A percentile compares a stretch with the other conserved stretches of the same genome.
phyloP scores from a whole-genome alignment of 306 rosid genomes.

The Hippophae tibetana region DNA sequence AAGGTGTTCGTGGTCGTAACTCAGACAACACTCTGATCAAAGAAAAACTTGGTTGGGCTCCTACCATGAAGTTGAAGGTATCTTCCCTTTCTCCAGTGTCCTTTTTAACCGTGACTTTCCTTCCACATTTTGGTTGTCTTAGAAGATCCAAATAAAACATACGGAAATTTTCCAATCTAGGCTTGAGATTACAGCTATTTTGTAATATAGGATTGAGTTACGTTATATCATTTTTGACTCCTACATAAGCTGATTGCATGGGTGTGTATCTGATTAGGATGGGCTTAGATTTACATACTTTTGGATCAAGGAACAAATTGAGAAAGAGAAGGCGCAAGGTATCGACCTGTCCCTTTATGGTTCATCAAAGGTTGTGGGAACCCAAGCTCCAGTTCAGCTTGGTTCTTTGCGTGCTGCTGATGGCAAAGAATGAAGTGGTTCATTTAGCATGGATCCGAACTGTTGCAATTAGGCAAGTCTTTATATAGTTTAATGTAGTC shows the following conservation, averaged over 20 bases:
- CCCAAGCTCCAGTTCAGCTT: conserved; percentile 95
- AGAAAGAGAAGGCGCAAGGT: conserved; percentile 81
- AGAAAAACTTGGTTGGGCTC: conserved; percentile 99
- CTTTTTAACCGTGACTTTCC: neutral
- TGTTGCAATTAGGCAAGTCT: conserved; percentile 7
- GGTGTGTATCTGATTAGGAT: conserved; percentile 34
- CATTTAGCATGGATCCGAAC: conserved; percentile 1
- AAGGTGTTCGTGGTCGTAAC: conserved; percentile 98
- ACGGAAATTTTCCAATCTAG: too few species aligned
- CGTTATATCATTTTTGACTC: too few species aligned
- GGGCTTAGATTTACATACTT: conserved; percentile 91
- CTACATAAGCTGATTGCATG: too few species aligned
- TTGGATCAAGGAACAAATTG: conserved; percentile 95
- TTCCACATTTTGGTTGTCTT: neutral
- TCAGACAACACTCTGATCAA: conserved; percentile 92
- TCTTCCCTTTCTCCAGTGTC: conserved; percentile 5
- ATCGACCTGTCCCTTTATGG: conserved; percentile 61
- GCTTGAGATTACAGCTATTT: too few species aligned
- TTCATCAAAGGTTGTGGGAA: conserved; percentile 88
- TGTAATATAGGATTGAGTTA: too few species aligned
- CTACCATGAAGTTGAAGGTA: conserved; percentile 95
- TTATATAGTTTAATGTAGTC: conserved; percentile 10
- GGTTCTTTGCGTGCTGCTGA: conserved; percentile 94
- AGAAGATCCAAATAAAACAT: neutral
- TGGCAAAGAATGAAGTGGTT: conserved; percentile 55